Base-by-base conservation (phyloP, 192 early-diverging fungal species). In the Coemansia sp. region DNA sequence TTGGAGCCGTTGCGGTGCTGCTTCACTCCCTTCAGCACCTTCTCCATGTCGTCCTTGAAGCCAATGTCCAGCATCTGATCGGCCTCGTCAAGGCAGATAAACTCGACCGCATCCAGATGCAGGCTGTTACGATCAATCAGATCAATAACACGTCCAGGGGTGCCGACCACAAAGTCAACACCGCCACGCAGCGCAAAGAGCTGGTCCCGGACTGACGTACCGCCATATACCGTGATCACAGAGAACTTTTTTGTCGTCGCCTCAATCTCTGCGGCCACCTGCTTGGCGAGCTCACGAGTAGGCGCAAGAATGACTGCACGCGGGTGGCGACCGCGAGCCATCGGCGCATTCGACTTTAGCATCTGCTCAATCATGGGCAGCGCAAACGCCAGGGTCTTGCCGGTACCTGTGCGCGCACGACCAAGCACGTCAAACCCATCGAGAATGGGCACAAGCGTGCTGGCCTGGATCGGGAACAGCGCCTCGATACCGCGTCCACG, bases 41-140 rank as follows among this genome's bases (percentile, higher is more conserved):
- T 77, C 59, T 94, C 87, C 69, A 99, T 86, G 64, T 94, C 93
- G 19, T 88, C 86, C 71, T 94, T 94, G 81, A 98, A 97, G 14
- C 95, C 95, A 87, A 95, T 92, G 58, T 99, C 96, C 56, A 99
- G 84, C 70, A 99, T 82, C 74, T 92, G 90, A 78, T 99, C 97
- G 22, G 93, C 93, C 81, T 99, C 97, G 75, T 98, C 97, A 58
- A 98, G 84, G 60, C 97, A 89, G 53, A 97, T 83, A 67, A 89
- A 91, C 67, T 87, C 81, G 43, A 78, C 66, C 26, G 82, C 70
- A 57, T 75, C 82, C 65, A 89, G 88, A 37, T 92, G 89, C 57
- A 89, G 71, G 43, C 90, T 84, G 69, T 89, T 88, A 66, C 92
- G 45, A 19, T 81, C 61, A 19, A 92, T 72, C 74, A 90, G 73